These are phyloP conservation scores for Mycena venus DNA, from an alignment of 768 basidiomycete species.

Conservation along the genomic window DNA sequence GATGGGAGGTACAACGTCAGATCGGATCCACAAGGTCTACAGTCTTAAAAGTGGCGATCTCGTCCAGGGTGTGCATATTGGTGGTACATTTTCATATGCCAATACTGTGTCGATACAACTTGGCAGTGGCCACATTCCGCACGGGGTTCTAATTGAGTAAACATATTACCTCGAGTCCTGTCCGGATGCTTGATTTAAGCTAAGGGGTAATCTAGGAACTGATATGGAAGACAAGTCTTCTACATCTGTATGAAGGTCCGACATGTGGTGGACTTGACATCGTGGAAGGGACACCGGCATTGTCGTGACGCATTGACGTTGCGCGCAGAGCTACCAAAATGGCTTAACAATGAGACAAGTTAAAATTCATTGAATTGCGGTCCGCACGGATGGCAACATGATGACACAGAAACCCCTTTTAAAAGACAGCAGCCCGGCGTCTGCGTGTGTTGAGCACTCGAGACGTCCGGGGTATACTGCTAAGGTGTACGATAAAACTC, in stretches of 20 bases:
- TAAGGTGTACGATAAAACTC: conserved; percentile 1
- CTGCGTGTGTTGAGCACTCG: background rate
- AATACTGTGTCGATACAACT: background rate
- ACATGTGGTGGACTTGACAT: conserved; percentile 7
- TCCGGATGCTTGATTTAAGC: conserved; percentile 1
- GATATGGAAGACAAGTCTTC: conserved; percentile 4
- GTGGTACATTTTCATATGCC: background rate
- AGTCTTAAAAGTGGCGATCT: conserved; percentile 6
- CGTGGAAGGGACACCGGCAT: conserved; percentile 11
- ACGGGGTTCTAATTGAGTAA: background rate
- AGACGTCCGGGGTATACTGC: conserved; percentile 4
- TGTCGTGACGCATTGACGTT: conserved; percentile 1
- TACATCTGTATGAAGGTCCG: conserved; percentile 1
- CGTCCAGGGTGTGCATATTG: conserved; percentile 7
- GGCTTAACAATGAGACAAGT: background rate
- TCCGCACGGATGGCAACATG: background rate
- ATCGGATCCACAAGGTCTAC: background rate
- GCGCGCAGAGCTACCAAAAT: background rate
- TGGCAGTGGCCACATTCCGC: background rate
- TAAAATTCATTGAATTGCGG: background rate
- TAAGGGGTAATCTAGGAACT: conserved; percentile 5
- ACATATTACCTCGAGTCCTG: background rate
- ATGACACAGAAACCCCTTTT: background rate
- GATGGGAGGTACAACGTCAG: background rate
- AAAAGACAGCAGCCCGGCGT: background rate